phyloP scores from a whole-genome alignment of 2,329 filamentous ascomycete genomes.

The Colletotrichum neosansevieriae region DNA sequence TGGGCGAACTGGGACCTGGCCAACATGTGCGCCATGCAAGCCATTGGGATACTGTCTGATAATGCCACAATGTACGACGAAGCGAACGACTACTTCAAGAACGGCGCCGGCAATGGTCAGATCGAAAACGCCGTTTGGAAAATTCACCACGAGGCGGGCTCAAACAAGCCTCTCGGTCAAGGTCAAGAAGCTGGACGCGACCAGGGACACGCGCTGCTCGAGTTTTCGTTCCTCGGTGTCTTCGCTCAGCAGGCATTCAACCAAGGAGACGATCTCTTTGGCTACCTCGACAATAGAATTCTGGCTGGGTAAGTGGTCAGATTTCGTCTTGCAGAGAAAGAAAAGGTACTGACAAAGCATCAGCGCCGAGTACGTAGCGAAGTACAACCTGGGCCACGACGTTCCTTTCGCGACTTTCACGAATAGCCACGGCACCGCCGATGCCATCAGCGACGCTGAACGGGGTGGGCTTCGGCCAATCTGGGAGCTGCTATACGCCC shows the following conservation, averaged over 20 bases:
- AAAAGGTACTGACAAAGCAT: constrained; percentile 17
- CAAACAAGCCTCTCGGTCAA: constrained; percentile 50
- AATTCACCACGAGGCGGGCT: constrained; percentile 46
- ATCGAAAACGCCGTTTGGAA: constrained; percentile 50
- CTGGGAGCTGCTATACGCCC: constrained; percentile 54
- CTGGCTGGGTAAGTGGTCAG: constrained; percentile 48
- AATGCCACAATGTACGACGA: constrained; percentile 55
- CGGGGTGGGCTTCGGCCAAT: constrained; percentile 53
- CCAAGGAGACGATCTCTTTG: constrained; percentile 57
- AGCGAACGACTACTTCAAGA: constrained; percentile 55
- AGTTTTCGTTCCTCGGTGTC: constrained; percentile 53
- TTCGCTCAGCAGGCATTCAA: constrained; percentile 57
- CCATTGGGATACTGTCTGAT: constrained; percentile 57
- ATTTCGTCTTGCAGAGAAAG: rapidly evolving
- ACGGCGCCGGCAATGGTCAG: constrained; percentile 52
- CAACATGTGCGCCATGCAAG: constrained; percentile 55
- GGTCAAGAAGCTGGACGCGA: constrained; percentile 58
- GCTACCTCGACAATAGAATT: constrained; percentile 48
- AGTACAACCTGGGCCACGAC: constrained; percentile 56
- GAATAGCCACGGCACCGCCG: constrained; percentile 52
- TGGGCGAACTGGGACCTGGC: constrained; percentile 60
- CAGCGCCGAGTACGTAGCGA: constrained; percentile 52
- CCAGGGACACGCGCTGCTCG: constrained; percentile 58
- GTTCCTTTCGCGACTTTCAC: constrained; percentile 57
- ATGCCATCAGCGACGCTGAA: constrained; percentile 47